These are phyloP conservation scores for Myochromella boudieri DNA, from an alignment of 768 basidiomycete genomes.

Conservation along the genomic window DNA sequence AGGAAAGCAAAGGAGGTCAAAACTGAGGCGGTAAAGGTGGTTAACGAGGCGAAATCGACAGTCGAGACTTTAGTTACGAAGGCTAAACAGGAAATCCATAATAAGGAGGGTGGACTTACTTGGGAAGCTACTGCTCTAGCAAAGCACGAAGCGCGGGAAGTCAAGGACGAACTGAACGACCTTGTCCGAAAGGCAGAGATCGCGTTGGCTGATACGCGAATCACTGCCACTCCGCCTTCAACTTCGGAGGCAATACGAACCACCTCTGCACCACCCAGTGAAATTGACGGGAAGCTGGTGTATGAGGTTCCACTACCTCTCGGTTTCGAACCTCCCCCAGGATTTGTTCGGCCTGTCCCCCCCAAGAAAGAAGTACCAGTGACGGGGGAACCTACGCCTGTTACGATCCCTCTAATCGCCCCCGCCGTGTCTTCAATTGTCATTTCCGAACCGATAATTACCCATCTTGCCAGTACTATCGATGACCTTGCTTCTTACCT, in stretches of 20 bases:
- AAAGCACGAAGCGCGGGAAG: conserved; percentile 29
- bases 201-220: conserved; percentile 53
- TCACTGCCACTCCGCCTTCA: conserved; percentile 15
- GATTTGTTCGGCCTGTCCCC: conserved; percentile 66
- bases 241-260: background rate
- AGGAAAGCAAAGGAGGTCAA: conserved; percentile 42
- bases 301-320: conserved; percentile 82
- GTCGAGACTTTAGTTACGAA: conserved; percentile 41
- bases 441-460: conserved; percentile 86
- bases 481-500: conserved; percentile 88
- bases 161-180: conserved; percentile 64
- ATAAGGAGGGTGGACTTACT: conserved; percentile 20
- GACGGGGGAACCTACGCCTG: conserved; percentile 26
- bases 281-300: conserved; percentile 35
- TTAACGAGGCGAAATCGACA: conserved; percentile 44
- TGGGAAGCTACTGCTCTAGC: conserved; percentile 17
- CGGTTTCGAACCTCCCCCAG: conserved; percentile 92
- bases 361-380: conserved; percentile 39
- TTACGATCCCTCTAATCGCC: conserved; percentile 74
- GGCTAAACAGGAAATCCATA: conserved; percentile 49
- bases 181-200: conserved; percentile 74
- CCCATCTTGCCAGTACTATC: conserved; percentile 89
- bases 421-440: conserved; percentile 73
- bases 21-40: conserved; percentile 33
- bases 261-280: conserved; percentile 9